These are phyloP conservation scores for Boletales sp. DNA, from an alignment of 768 basidiomycete species.

Conservation along the genomic window DNA sequence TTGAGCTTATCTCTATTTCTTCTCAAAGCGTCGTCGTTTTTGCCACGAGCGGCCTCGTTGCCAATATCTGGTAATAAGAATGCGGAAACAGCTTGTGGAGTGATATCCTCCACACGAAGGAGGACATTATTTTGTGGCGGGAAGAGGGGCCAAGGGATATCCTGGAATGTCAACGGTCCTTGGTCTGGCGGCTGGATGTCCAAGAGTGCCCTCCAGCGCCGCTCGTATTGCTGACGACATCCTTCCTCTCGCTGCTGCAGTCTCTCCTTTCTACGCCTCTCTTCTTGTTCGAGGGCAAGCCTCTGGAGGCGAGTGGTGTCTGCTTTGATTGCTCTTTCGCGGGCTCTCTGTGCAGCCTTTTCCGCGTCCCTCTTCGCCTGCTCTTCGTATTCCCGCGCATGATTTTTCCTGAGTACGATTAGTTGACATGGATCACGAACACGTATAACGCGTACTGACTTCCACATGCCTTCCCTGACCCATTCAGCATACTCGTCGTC, in stretches of 20 bases:
- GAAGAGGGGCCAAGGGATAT: conserved; percentile 75
- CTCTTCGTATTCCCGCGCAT: conserved; percentile 65
- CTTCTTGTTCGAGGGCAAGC: conserved; percentile 50
- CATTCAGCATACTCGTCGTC: conserved; percentile 89
- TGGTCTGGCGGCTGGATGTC: conserved; percentile 23
- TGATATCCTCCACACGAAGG: conserved; percentile 47
- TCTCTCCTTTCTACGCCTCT: conserved; percentile 45
- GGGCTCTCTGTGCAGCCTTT: conserved; percentile 48
- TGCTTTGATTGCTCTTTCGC: conserved; percentile 49
- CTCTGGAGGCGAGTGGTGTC: conserved; percentile 53
- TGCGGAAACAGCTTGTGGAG: conserved; percentile 48
- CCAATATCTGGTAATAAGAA: conserved; percentile 47
- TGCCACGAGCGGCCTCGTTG: not conserved
- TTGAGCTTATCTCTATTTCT: conserved; percentile 59
- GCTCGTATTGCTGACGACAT: conserved; percentile 53
- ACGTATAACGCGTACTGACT: conserved; percentile 37
- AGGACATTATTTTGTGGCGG: conserved; percentile 23
- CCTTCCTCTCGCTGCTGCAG: conserved; percentile 41
- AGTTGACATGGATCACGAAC: not conserved
- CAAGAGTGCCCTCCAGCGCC: conserved; percentile 53
- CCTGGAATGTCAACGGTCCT: conserved; percentile 41
- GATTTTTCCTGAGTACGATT: conserved; percentile 49
- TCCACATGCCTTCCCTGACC: conserved; percentile 84
- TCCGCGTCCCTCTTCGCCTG: conserved; percentile 52
- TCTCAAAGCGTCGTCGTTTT: conserved; percentile 30